Conservation (phyloP, 2,329 filamentous ascomycete genomes). For the Claviceps sp. region DNA sequence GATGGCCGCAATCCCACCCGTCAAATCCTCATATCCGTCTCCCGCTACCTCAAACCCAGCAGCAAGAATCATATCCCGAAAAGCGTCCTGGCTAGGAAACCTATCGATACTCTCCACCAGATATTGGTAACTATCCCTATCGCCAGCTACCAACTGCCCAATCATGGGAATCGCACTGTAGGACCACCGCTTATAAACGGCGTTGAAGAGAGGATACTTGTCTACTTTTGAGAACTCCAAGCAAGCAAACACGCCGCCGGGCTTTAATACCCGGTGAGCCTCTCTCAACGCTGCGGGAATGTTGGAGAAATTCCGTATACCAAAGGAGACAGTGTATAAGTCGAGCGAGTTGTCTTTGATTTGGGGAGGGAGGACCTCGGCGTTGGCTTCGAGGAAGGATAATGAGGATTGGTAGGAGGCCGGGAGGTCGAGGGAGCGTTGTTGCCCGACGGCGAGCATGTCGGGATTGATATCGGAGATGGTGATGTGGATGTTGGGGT, state of each 20-base stretch:
- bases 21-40: constrained; percentile 78
- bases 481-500: constrained; percentile 69
- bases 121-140: constrained; percentile 95
- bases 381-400: constrained; percentile 79
- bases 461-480: constrained; percentile 93
- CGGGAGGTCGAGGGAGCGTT: constrained; percentile 52
- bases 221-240: constrained; percentile 85
- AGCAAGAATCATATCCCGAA: constrained; percentile 66
- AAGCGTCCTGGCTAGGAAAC: constrained; percentile 78
- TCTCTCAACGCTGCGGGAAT: constrained; percentile 72
- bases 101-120: constrained; percentile 93
- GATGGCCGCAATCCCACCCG: constrained; percentile 83
- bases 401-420: constrained; percentile 43
- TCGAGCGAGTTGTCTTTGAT: constrained; percentile 66
- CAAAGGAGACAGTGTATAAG: constrained; percentile 94
- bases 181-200: constrained; percentile 88
- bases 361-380: constrained; percentile 52
- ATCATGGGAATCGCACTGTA: constrained; percentile 91
- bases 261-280: constrained; percentile 78
- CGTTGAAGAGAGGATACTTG: constrained; percentile 63
- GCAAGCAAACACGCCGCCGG: constrained; percentile 90
- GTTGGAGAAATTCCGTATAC: constrained; percentile 93
- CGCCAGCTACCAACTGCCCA: constrained; percentile 85
- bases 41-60: constrained; percentile 80
- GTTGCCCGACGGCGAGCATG: constrained; percentile 81